Base-by-base conservation (phyloP, 192 early-diverging fungal species). In the Entomortierella parvispora region DNA sequence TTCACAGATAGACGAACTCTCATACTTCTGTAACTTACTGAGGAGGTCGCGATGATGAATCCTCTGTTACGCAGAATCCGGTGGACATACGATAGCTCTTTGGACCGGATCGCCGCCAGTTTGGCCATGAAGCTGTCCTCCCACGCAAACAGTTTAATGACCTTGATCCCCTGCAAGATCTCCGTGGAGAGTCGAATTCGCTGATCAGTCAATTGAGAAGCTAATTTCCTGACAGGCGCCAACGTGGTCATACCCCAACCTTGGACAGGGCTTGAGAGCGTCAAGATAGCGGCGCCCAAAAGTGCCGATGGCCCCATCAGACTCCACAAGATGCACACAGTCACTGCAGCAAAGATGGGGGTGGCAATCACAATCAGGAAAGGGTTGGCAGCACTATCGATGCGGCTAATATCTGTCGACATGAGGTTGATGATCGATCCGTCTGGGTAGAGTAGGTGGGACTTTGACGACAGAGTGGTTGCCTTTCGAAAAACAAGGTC, bases 121-220 rank as follows among this genome's bases (percentile, higher is more conserved):
- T 57, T 66, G 15, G 33, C 12, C 2, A 66, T 15, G 28, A 66
- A 66, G n/a, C 64, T 68, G 20, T 57, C 28, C 46, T 68, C 65
- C 65, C 65, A 90, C 7, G 83, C 88, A 55, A 88, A 90, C 31
- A 86, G 84, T 61, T 90, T 91, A 62, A 91, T 84, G 18, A 80
- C 78, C 11, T 82, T 82, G 15, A 90, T 81, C 9, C 86, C 72
- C 12, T 72, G 60, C 6, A 86, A 51, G 20, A 89, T 54, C 59
- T 89, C 84, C 47, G 86, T 80, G 15, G 80, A 79, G 3, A 84
- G 51, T 11, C 62, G 76, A 43, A 84, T 74, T 7, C 88, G 70
- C n/a, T 28, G 68, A 67, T 89, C 88, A 0, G 87, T 88, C 10
- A 71, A 46, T 34, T 62, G 46, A 3, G 67, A 65, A 2, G 64